Evolutionary conservation across 495 filamentous ascomycete genomes (phyloP).

Genomic region (Trichoderma gamsii): DNA sequence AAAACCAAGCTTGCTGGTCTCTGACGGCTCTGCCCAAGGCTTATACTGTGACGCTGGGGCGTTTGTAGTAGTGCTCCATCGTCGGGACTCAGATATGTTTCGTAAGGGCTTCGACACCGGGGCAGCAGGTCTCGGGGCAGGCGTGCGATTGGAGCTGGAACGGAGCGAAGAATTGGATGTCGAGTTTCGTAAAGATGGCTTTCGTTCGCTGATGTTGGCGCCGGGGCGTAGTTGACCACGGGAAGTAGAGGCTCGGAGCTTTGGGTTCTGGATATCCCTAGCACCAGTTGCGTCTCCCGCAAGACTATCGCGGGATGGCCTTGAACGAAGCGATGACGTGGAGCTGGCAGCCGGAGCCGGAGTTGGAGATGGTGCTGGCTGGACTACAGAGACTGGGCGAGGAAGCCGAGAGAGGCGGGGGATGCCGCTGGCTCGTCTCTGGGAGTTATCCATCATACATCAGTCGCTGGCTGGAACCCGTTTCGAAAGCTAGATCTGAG

Average conservation of each 20-base stretch:
- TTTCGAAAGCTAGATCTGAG: not conserved
- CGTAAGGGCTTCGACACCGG: not conserved
- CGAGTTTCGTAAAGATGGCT: constrained; percentile 17
- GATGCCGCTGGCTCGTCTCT: constrained; percentile 12
- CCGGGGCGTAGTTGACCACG: constrained; percentile 33
- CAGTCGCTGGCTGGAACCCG: not conserved
- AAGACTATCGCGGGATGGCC: constrained; percentile 28
- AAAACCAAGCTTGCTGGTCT: not conserved
- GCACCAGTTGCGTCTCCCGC: not conserved
- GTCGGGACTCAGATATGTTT: not conserved
- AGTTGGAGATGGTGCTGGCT: not conserved
- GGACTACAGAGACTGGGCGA: constrained; percentile 2
- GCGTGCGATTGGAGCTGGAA: constrained; percentile 22
- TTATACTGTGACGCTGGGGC: constrained; percentile 6
- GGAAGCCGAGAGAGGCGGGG: constrained; percentile 17
- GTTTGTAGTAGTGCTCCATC: constrained; percentile 10
- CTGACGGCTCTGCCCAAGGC: not conserved
- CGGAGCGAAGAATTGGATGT: not conserved
- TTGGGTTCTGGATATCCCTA: constrained; percentile 31
- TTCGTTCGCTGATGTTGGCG: constrained; percentile 17
- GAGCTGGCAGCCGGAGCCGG: not conserved
- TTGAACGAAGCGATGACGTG: constrained; percentile 23
- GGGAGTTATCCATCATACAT: constrained; percentile 11
- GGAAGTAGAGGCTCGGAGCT: constrained; percentile 36
- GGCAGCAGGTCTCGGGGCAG: not conserved